Percentiles rank a stretch among this genome's conserved stretches.
Conservation (phyloP, 441 rosid genomes). For the Geranium incanum region DNA sequence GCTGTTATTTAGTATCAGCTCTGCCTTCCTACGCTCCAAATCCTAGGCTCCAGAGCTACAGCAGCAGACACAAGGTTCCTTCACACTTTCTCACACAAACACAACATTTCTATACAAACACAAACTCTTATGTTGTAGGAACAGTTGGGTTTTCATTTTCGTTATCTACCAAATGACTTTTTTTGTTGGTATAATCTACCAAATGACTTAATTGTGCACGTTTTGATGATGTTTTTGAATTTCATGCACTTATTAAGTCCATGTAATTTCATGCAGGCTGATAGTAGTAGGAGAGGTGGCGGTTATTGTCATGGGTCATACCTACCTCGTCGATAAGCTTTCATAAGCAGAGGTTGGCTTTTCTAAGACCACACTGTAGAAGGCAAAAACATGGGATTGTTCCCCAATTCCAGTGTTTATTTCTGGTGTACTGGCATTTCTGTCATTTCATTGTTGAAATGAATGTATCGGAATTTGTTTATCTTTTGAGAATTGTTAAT, state of each 20-base stretch:
- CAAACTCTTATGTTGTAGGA: background rate
- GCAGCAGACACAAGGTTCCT: constrained; percentile 17
- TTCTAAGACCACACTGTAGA: background rate
- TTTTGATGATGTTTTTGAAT: background rate
- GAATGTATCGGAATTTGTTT: background rate
- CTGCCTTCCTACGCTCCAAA: constrained; percentile 6
- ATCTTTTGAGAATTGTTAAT: background rate
- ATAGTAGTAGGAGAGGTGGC: background rate
- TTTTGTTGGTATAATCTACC: too few relatives aligned
- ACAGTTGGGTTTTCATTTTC: background rate
- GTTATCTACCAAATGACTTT: too few relatives aligned
- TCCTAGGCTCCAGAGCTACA: constrained; percentile 7
- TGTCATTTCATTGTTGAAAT: background rate
- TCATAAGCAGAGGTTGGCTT: background rate
- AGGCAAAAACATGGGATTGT: background rate
- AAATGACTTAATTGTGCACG: too few relatives aligned
- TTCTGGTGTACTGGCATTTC: background rate
- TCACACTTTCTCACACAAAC: background rate
- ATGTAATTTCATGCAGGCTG: background rate
- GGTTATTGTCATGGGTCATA: background rate
- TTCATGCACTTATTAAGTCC: too few relatives aligned
- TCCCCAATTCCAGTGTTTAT: background rate
- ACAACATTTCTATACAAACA: background rate
- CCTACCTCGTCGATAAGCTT: background rate
- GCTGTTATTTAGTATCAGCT: constrained; percentile 11